Conservation (phyloP, 1,284 basidiomycete species). For the Melampsora americana region DNA sequence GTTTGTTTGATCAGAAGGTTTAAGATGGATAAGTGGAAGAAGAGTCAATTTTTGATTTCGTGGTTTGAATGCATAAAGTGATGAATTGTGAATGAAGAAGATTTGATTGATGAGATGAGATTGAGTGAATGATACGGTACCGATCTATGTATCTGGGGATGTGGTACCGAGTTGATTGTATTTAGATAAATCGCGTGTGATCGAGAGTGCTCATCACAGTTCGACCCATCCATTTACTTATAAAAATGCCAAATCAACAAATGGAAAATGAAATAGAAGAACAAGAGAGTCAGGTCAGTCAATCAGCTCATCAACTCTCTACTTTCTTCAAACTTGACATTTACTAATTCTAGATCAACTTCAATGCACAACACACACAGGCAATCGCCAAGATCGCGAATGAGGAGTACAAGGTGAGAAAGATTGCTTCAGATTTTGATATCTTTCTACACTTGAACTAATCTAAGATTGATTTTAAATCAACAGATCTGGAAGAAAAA, state of each 20-base stretch:
- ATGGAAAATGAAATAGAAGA: slow-evolving; percentile 30
- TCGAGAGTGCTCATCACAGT: too few species aligned
- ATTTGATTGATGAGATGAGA: too few species aligned
- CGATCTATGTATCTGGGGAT: too few species aligned
- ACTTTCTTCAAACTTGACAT: not conserved
- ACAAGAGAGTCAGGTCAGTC: slow-evolving; percentile 37
- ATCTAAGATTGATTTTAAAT: slow-evolving; percentile 51
- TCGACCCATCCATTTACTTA: too few species aligned
- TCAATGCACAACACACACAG: not conserved
- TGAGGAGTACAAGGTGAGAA: slow-evolving; percentile 60
- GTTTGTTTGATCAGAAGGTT: too few species aligned
- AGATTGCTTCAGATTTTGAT: not conserved
- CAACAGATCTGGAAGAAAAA: slow-evolving; percentile 80
- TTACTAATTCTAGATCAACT: not conserved
- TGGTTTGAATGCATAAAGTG: too few species aligned
- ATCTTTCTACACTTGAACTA: not conserved
- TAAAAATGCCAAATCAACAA: not conserved
- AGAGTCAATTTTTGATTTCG: too few species aligned
- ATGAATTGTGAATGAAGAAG: too few species aligned
- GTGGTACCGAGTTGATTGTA: too few species aligned
- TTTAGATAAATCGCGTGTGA: too few species aligned
- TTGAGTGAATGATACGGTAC: too few species aligned
- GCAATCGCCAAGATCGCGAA: slow-evolving; percentile 46
- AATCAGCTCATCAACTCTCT: not conserved
- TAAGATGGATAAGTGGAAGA: too few species aligned